phyloP scores from a whole-genome alignment of 805 yeast species.

The Saturnispora galanensis region DNA sequence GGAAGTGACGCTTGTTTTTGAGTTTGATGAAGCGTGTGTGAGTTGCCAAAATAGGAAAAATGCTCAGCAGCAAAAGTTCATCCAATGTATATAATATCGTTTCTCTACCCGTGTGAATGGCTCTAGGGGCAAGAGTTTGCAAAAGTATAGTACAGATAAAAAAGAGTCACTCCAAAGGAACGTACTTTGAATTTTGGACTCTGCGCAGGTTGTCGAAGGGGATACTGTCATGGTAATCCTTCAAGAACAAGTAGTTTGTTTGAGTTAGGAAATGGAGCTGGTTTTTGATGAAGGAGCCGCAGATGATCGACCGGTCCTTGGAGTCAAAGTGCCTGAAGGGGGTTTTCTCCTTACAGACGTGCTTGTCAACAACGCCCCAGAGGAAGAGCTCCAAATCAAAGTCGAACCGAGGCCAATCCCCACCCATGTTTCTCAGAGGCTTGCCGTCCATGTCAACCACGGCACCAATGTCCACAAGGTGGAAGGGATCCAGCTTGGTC shows the following conservation, averaged over 20 bases:
- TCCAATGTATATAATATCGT: too few relatives aligned
- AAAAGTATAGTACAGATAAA: background rate
- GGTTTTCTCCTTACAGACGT: conserved; percentile 13
- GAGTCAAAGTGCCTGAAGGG: conserved; percentile 9
- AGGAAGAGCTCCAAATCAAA: conserved; percentile 17
- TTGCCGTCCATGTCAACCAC: conserved; percentile 10
- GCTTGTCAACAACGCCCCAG: conserved; percentile 16
- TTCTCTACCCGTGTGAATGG: too few relatives aligned
- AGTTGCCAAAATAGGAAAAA: background rate
- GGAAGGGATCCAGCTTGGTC: conserved; percentile 42
- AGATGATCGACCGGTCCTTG: conserved; percentile 7
- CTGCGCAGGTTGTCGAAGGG: conserved; percentile 10
- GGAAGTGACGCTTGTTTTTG: background rate
- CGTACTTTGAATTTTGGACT: background rate
- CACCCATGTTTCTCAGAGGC: conserved; percentile 16
- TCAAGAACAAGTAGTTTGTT: conserved; percentile 3
- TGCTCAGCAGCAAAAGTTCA: background rate
- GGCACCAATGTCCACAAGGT: conserved; percentile 9
- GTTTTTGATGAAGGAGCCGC: conserved; percentile 8
- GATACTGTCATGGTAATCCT: conserved; percentile 6
- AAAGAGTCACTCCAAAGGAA: background rate
- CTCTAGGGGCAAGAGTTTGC: background rate
- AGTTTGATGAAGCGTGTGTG: background rate
- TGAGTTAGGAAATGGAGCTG: conserved; percentile 11
- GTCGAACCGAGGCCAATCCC: conserved; percentile 13